Evolutionary conservation across 345 rosid species (phyloP), one percentile per base, ranked within the genome.

Genomic region (Diplotaxis tenuifolia): DNA sequence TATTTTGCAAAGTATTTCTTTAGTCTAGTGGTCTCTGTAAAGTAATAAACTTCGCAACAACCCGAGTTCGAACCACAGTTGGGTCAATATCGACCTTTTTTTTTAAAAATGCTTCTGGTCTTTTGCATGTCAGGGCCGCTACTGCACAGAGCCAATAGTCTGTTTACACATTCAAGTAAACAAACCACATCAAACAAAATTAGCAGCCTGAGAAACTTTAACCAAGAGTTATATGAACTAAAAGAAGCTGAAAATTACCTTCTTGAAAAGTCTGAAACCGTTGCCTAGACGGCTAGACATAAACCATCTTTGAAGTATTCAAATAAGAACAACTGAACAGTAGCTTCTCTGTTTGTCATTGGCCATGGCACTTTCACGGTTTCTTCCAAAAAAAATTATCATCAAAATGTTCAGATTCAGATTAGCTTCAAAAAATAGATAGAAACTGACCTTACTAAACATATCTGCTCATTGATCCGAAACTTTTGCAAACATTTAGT

Each of bases 301-400:
- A 95, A 78, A 72, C 83, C 96, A 62, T 92, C 97, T 81, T 89
- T 72, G 59, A 83, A 78, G 84, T n/a, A n/a, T n/a, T n/a, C n/a
- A n/a, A n/a, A n/a, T n/a, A n/a, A n/a, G n/a, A n/a, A n/a, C n/a
- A n/a, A 92, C 79, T 92, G 93, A 65, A 90, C 79, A 52, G 88
- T 61, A 11, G 89, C 96, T 82, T 91, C 97, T 84, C 99, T 84
- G 68, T 88, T 73, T 55, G 92, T 81, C 65, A 95, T 62, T 12
- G 96, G 99, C 99, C 99, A 95, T 5, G 96, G 61, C 62, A 88
- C 83, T 92, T 95, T 95, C 92, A 88, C 74, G 88, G 97, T 94
- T 87, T 84, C 88, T 85, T 84, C 86, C 91, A 4, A 38, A 38
- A 11, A 32, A 32, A 77, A 65, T 40, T 71, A 59, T 21, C 18